Conservation (phyloP, 73 alveolate species). For the Paramecium pentaurelia region DNA sequence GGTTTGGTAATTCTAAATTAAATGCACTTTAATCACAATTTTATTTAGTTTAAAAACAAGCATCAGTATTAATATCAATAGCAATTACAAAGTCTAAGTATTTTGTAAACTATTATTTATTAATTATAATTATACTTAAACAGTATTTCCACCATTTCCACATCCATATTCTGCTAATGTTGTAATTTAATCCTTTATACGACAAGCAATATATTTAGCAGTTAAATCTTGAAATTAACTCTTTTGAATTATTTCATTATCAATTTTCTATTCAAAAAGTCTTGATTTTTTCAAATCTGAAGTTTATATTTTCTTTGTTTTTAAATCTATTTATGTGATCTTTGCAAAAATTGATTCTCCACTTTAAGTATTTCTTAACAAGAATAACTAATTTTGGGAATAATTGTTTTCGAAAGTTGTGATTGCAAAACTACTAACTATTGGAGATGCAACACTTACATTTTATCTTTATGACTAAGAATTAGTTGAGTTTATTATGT, state of each 20-base stretch:
- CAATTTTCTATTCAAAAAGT: neutral
- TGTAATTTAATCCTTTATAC: neutral
- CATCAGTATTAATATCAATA: neutral
- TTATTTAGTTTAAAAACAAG: neutral
- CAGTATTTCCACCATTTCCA: neutral
- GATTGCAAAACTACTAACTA: neutral
- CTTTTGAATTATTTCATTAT: neutral
- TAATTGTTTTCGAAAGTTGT: neutral
- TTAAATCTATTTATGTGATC: neutral
- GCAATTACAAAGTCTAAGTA: slow-evolving; percentile 3
- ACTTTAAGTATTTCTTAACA: neutral
- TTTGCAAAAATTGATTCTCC: neutral
- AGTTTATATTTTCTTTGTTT: neutral
- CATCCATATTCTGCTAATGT: slow-evolving; percentile 14
- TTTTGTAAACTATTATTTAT: neutral
- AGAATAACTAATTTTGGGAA: neutral
- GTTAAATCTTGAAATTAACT: neutral
- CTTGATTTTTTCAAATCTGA: neutral
- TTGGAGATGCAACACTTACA: neutral
- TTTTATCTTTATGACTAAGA: neutral
- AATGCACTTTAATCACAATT: neutral
- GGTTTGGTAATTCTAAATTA: neutral
- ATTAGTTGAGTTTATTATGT: neutral
- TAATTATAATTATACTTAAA: neutral
- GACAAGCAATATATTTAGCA: neutral